phyloP scores from a whole-genome alignment of 176 grass and related monocot species.

The Triticum turgidum region DNA sequence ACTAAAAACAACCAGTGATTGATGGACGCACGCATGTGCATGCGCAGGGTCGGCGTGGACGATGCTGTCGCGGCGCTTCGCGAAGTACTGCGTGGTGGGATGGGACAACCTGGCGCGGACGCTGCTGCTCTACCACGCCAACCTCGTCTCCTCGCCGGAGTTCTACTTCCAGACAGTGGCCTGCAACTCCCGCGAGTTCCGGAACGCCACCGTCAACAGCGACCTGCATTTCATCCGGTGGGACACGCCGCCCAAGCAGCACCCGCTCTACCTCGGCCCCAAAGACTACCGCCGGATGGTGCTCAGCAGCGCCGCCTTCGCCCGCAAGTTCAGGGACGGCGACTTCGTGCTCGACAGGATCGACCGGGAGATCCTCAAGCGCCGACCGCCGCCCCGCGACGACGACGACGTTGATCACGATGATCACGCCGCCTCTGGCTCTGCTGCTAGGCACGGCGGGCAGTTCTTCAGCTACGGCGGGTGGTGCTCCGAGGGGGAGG shows the following conservation, averaged over 20 bases:
- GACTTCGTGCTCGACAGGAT: conserved; percentile 82
- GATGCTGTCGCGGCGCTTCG: conserved; percentile 75
- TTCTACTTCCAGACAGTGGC: conserved; percentile 98
- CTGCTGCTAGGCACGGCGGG: neutral
- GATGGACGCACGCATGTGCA: neutral
- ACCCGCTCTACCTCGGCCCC: conserved; percentile 69
- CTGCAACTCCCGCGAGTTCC: conserved; percentile 72
- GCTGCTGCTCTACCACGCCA: conserved; percentile 89
- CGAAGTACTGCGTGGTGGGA: conserved; percentile 73
- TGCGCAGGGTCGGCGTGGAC: conserved; percentile 89
- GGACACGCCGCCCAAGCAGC: conserved; percentile 95
- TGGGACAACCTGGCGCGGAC: conserved; percentile 92
- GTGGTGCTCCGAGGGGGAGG: conserved; percentile 65
- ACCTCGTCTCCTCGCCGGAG: conserved; percentile 91
- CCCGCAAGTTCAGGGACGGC: conserved; percentile 73
- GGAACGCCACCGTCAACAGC: conserved; percentile 73
- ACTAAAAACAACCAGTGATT: neutral
- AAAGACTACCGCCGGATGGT: conserved; percentile 77
- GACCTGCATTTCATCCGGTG: conserved; percentile 84
- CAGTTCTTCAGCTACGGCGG: conserved; percentile 70
- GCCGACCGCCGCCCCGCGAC: neutral
- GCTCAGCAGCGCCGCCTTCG: conserved; percentile 69
- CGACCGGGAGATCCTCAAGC: conserved; percentile 76
- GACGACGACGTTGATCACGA: neutral
- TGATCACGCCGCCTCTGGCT: neutral